Percentiles rank a stretch among this genome's conserved stretches.
phyloP scores from a whole-genome alignment of 495 filamentous ascomycete species.

The Evansstolkia leycettana region DNA sequence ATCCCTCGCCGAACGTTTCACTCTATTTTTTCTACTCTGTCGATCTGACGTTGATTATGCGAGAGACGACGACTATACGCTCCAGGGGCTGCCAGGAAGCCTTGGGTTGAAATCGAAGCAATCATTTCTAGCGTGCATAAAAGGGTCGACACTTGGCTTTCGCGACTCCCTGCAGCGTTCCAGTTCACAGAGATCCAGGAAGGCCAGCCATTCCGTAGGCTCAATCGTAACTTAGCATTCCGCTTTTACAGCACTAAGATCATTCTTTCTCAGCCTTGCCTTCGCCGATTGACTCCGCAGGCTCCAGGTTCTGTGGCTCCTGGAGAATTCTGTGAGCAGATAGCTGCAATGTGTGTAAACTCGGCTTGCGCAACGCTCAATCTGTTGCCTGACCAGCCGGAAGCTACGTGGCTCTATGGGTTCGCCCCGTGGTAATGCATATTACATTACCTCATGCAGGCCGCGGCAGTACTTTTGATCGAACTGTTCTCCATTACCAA shows the following conservation, averaged over 20 bases:
- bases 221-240: constrained; percentile 27
- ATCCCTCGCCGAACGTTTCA: constrained; percentile 18
- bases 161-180: constrained; percentile 30
- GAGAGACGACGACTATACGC: constrained; percentile 41
- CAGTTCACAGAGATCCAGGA: constrained; percentile 21
- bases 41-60: constrained; percentile 32
- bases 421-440: constrained; percentile 49
- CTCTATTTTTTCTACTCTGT: constrained; percentile 32
- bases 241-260: constrained; percentile 42
- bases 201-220: constrained; percentile 9
- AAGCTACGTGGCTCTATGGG: constrained; percentile 30
- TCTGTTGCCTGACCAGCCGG: constrained; percentile 30
- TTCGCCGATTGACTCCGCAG: constrained; percentile 34
- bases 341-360: constrained; percentile 40
- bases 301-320: constrained; percentile 1
- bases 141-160: constrained; percentile 37
- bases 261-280: constrained; percentile 43
- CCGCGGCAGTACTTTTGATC: constrained; percentile 43
- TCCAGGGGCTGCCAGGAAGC: constrained; percentile 32
- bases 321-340: constrained; percentile 34
- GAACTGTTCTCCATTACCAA: constrained; percentile 34
- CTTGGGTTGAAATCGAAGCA: constrained; percentile 39
- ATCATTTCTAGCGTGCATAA: constrained; percentile 32
- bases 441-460: constrained; percentile 52
- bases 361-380: constrained; percentile 40